phyloP scores from a whole-genome alignment of 2,329 filamentous ascomycete species.

The Neonectria faginata region DNA sequence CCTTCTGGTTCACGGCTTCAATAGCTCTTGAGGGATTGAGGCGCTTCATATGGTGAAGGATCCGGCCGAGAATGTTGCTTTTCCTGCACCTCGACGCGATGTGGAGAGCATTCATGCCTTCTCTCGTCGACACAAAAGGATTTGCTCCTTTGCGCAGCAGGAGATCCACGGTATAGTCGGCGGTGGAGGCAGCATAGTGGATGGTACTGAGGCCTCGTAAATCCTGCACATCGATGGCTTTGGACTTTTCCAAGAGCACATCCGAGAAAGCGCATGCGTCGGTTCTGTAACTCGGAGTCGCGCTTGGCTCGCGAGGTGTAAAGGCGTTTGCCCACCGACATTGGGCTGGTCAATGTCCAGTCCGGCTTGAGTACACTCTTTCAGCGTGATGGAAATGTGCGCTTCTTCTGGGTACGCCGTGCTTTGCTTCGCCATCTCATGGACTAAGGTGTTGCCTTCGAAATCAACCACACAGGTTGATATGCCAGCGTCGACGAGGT shows the following conservation, averaged over 20 bases:
- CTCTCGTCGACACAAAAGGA: conserved; percentile 28
- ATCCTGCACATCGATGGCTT: conserved; percentile 19
- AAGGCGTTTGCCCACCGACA: conserved; percentile 28
- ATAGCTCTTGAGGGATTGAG: conserved; percentile 1
- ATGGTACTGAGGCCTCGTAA: conserved; percentile 27
- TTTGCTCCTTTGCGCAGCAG: conserved; percentile 31
- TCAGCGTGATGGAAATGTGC: background rate
- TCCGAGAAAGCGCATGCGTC: background rate
- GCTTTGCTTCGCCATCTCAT: conserved; percentile 25
- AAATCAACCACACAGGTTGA: conserved; percentile 29
- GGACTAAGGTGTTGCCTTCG: conserved; percentile 33
- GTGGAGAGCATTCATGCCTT: conserved; percentile 34
- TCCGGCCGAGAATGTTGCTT: conserved; percentile 27
- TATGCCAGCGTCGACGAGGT: conserved; percentile 25
- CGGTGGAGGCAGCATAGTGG: conserved; percentile 35
- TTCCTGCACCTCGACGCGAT: conserved; percentile 34
- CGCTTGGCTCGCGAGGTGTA: conserved; percentile 30
- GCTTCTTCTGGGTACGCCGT: no score
- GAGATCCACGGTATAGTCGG: conserved; percentile 16
- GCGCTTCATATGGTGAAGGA: conserved; percentile 30
- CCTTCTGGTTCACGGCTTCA: conserved; percentile 27
- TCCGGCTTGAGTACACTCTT: conserved; percentile 16
- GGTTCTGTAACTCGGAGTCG: background rate
- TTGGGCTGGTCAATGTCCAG: conserved; percentile 26
- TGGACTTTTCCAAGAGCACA: conserved; percentile 19